These are phyloP conservation scores for Cladorrhinum sp. DNA, from an alignment of 2,329 filamentous ascomycete genomes.

Conservation along the genomic window DNA sequence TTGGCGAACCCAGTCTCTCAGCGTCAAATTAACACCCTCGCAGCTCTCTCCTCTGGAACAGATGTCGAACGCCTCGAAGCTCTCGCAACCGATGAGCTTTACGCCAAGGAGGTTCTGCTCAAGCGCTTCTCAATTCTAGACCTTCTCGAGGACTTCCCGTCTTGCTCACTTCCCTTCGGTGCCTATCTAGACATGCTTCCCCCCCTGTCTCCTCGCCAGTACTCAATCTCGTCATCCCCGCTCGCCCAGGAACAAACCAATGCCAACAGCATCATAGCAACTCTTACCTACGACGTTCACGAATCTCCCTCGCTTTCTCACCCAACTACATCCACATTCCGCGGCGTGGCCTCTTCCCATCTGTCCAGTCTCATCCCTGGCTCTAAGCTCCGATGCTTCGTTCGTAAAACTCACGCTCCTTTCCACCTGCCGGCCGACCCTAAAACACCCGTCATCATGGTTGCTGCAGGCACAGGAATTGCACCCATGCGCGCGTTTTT, in stretches of 20 bases:
- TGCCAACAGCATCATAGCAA: not conserved
- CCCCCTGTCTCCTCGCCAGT: constrained; percentile 56
- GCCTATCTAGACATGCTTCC: constrained; percentile 56
- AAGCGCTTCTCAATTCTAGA: constrained; percentile 53
- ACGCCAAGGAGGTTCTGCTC: constrained; percentile 38
- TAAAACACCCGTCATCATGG: constrained; percentile 47
- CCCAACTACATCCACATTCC: constrained; percentile 31
- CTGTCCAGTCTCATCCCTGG: constrained; percentile 35
- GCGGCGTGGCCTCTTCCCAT: constrained; percentile 49
- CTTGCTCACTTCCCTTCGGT: constrained; percentile 47
- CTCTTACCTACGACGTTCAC: constrained; percentile 57
- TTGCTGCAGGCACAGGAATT: constrained; percentile 46
- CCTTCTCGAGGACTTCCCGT: constrained; percentile 50
- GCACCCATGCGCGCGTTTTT: constrained; percentile 35
- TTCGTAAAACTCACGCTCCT: constrained; percentile 39
- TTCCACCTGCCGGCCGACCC: constrained; percentile 42
- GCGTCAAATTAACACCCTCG: constrained; percentile 19
- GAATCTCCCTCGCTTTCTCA: constrained; percentile 43
- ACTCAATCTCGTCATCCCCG: constrained; percentile 56
- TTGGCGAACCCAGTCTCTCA: constrained; percentile 24
- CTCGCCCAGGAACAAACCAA: constrained; percentile 35
- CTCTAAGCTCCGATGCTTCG: constrained; percentile 33
- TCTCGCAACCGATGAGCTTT: constrained; percentile 26
- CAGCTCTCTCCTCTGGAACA: constrained; percentile 12
- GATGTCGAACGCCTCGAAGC: constrained; percentile 14